These are phyloP conservation scores for Paratinospora sagittata DNA, from an alignment of 164 flowering plant genomes.

Conservation along the genomic window DNA sequence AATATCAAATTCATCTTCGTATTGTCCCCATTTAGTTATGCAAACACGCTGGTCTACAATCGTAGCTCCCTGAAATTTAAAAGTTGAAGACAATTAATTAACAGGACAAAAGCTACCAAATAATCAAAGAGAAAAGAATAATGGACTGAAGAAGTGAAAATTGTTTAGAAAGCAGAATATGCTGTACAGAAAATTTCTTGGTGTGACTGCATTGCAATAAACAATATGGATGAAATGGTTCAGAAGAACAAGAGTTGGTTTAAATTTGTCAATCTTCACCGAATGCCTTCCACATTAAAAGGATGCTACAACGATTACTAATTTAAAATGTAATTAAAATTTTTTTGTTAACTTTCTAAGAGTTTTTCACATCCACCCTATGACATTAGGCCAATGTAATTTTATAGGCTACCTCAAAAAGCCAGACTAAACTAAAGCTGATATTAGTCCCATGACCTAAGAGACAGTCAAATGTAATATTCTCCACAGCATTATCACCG, in stretches of 20 bases:
- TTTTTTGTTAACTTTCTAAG: neutral
- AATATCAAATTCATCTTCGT: slow-evolving; percentile 41
- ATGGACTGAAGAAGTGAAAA: neutral
- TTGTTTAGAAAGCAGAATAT: neutral
- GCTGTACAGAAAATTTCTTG: neutral
- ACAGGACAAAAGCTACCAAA: neutral
- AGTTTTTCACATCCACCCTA: neutral
- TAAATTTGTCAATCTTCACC: neutral
- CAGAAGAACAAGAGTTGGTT: neutral
- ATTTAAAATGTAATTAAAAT: neutral
- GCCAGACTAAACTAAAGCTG: neutral
- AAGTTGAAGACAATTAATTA: neutral
- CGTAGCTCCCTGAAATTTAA: slow-evolving; percentile 65
- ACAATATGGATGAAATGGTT: neutral
- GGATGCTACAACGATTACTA: neutral
- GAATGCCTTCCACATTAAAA: neutral
- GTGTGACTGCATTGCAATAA: neutral
- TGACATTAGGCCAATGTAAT: neutral
- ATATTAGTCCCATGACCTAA: neutral
- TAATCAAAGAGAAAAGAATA: neutral
- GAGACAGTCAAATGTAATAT: neutral
- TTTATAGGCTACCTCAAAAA: neutral
- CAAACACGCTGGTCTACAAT: slow-evolving; percentile 67
- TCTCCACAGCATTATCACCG: neutral
- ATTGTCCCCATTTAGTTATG: slow-evolving; percentile 57